Evolutionary conservation across 495 filamentous ascomycete genomes (phyloP), one percentile per base, ranked within the genome.

Genomic region (Hypoxylon trugodes): DNA sequence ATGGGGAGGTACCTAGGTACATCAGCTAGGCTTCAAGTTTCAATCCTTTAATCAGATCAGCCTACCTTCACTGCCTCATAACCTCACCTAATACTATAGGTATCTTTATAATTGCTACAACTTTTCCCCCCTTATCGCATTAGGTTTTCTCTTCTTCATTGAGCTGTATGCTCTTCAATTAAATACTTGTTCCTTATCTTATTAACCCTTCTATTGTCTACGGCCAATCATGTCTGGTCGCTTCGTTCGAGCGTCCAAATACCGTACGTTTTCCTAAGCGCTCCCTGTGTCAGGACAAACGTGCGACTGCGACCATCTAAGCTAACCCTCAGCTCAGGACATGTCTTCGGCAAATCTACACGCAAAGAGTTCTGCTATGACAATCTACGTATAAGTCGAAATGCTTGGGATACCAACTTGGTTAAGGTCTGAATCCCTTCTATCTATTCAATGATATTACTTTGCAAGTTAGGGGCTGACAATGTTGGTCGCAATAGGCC

Each of bases 331-430:
- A 36, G 53, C 45, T 49, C 69, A 97, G 94, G 94, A 82, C 94
- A 98, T 82, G 91, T 98, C 80, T 98, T 97, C 81, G 95, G 95
- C 73, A 92, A 92, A 77, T 77, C 90, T 41, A 94, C 94, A 49
- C 87, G 88, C 78, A 97, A 96, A 86, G 93, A 94, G 77, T 81
- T 80, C 38, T 97, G 92, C 82, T 98, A 97, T 76, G 96, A 98
- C 80, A 98, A 98, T 74, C 83, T 98, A 68, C 85, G 83, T 65
- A 89, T 98, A 75, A 97, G 94, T 59, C 88, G 87, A 76, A 98
- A 98, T 87, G 94, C 96, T 49, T 98, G 95, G 94, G 95, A 98
- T 77, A 97, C 91, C 74, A 98, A 98, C 78, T 83, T 98, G 49
- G 83, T 98, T 77, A 98, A 98, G 85, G 93, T 95, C 65, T 62